phyloP scores from a whole-genome alignment of 73 alveolate species.

The Paramecium sonneborni region DNA sequence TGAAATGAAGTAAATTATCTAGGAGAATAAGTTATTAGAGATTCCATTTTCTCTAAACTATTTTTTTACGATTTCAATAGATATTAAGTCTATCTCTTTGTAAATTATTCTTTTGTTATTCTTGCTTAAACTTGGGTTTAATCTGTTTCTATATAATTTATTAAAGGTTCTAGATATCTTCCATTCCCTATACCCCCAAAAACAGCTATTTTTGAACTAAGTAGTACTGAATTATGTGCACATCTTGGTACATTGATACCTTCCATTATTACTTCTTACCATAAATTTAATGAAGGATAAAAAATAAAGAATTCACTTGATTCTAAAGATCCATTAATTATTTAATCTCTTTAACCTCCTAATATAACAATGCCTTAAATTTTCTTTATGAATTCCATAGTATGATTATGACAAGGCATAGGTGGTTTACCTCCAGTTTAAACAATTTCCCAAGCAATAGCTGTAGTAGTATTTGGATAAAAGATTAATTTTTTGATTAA shows the following conservation, averaged over 20 bases:
- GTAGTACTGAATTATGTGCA: background rate
- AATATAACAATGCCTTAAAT: background rate
- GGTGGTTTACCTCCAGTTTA: background rate
- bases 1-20: background rate
- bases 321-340: slow-evolving; percentile 4
- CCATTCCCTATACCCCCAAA: slow-evolving; percentile 43
- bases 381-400: background rate
- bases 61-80: background rate
- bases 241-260: background rate
- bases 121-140: background rate
- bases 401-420: slow-evolving; percentile 13
- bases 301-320: background rate
- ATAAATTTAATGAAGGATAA: background rate
- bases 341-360: slow-evolving; percentile 12
- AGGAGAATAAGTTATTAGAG: background rate
- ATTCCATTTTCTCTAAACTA: background rate
- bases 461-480: background rate
- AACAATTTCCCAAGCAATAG: background rate
- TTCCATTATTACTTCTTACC: background rate
- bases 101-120: background rate
- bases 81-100: background rate
- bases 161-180: background rate
- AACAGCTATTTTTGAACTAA: background rate
- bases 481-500: background rate
- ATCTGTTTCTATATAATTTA: background rate